Base-by-base conservation (phyloP, 345 rosid species). In the Orychophragmus violaceus region DNA sequence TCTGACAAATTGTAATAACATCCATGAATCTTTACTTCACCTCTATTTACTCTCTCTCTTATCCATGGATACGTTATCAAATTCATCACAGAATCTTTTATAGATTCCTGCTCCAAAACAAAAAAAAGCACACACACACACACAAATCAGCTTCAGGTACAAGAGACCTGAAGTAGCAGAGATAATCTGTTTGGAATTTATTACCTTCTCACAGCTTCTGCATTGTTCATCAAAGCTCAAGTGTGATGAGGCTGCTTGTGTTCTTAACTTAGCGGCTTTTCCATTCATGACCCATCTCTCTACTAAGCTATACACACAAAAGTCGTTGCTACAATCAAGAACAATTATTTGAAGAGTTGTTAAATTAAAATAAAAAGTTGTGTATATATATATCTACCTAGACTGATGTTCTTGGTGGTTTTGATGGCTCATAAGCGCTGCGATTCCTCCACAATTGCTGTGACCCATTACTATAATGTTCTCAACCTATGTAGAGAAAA, bases 381-480 rank as follows among this genome's bases (percentile, higher is more conserved):
- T 25, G 50, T 49, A 42, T 41, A 8, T 45, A 36, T 18, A 50
- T 44, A 5, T 21, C 3, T 51, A 93, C 98, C 98, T 93, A 23
- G 96, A 79, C 11, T 52, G 53, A 30, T 73, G 50, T 24, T 84
- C 82, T 24, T 75, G 82, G 66, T 80, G 78, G 35, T 81, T 89
- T 51, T 78, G 80, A 86, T 86, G 84, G 41, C 82, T 85, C 97
- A 93, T 90, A 49, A 90, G 90, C 8, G 95, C 85, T 19, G 74
- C 85, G 64, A 93, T 90, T 58, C 98, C 98, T 69, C 94, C 98
- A 32, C 96, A 93, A 63, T 84, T 62, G 74, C 97, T 88, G 68
- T 90, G 98, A 32, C 96, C 98, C 59, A 88, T 81, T 36, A 93
- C 79, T 62, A 93, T 75, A 73, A 93, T 83, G 67, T 90, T 83